Evolutionary conservation across 257 asterid genomes (phyloP), one percentile per base, ranked within the genome.

Genomic region (Salvia rosmarinus): DNA sequence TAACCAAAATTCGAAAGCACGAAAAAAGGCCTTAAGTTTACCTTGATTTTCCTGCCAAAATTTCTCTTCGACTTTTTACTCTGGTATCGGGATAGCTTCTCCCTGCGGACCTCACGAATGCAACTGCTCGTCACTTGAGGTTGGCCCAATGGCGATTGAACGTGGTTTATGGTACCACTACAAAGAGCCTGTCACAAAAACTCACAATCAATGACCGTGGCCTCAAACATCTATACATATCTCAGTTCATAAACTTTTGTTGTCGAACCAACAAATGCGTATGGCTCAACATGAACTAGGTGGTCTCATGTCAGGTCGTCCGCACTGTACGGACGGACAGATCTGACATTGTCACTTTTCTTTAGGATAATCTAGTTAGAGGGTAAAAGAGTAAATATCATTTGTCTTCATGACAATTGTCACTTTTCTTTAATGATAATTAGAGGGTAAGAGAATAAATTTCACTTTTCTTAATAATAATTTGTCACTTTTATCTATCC

Each of bases 31-130:
- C 28, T 14, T 6, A 43, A 9, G 39, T 5, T 19, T 77, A 90
- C 98, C 96, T 92, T 92, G 77, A 92, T 92, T 80, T 92, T 92
- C 61, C 96, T 74, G 71, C 95, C 96, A 70, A 92, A 92, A 62
- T 90, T 92, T 80, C 98, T 85, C 87, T 87, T 92, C 16, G 89
- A 75, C 81, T 85, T 92, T 92, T 92, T 92, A 52, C 79, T 88
- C 85, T 96, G 77, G 83, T 92, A 92, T 75, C 98, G 80, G 9
- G 91, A 85, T 30, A 92, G 91, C 87, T 92, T 87, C 69, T 88
- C 96, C 90, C 76, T 83, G 69, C 98, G 92, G 43, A 62, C 90
- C 28, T 90, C 98, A n/a, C 90, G 79, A 12, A 74, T 54, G 81
- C 82, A 82, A 56, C 80, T 23, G 77, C 82, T 79, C 57, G 49